Conservation (phyloP, 2,329 filamentous ascomycete genomes). For the Fusarium chaquense region DNA sequence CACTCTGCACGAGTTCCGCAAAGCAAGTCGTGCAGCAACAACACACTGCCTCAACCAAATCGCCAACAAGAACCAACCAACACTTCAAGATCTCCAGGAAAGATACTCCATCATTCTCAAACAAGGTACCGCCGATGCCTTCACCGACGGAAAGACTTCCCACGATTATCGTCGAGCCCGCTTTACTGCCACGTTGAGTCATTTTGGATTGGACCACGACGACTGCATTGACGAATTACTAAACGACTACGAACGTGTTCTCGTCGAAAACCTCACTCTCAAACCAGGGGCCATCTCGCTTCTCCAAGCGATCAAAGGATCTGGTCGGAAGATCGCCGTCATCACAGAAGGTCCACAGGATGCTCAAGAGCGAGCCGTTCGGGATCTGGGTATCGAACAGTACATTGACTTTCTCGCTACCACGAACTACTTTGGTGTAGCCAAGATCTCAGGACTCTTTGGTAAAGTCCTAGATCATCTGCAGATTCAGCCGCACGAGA, state of each 20-base stretch:
- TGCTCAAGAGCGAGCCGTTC: slow-evolving; percentile 58
- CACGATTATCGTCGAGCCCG: slow-evolving; percentile 57
- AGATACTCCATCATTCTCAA: slow-evolving; percentile 53
- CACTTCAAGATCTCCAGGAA: slow-evolving; percentile 26
- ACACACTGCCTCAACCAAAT: slow-evolving; percentile 50
- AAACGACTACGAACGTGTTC: slow-evolving; percentile 48
- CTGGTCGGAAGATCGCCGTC: slow-evolving; percentile 56
- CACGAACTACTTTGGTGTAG: slow-evolving; percentile 48
- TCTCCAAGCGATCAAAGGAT: slow-evolving; percentile 49
- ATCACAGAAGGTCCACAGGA: slow-evolving; percentile 63
- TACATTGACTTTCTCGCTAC: slow-evolving; percentile 51
- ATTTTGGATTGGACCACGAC: slow-evolving; percentile 42
- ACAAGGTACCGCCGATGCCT: slow-evolving; percentile 54
- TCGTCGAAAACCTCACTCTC: slow-evolving; percentile 48
- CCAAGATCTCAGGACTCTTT: slow-evolving; percentile 49
- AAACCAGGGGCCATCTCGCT: slow-evolving; percentile 55
- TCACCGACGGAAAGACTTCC: slow-evolving; percentile 59
- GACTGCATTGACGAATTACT: slow-evolving; percentile 43
- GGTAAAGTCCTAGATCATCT: slow-evolving; percentile 46
- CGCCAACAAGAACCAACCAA: slow-evolving; percentile 1
- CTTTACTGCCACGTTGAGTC: slow-evolving; percentile 51
- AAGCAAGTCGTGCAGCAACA: slow-evolving; percentile 54
- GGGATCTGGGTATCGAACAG: slow-evolving; percentile 38
- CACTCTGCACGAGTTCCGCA: slow-evolving; percentile 61
- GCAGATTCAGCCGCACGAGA: slow-evolving; percentile 40